Evolutionary conservation across 345 rosid species (phyloP).

Genomic region (Eucalyptus regnans): DNA sequence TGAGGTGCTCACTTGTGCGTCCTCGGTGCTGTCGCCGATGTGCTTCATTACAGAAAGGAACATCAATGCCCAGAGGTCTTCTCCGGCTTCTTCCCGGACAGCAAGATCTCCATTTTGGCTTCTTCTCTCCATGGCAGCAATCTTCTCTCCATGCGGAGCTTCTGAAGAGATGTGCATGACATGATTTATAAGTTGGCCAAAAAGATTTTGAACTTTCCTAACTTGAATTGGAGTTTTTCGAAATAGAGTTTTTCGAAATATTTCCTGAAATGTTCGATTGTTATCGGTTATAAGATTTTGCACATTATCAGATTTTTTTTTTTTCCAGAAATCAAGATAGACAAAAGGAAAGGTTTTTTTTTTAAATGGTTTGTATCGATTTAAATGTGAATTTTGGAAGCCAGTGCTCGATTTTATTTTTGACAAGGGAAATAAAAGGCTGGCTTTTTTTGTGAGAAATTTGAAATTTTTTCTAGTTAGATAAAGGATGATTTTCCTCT

Average conservation of each 20-base stretch:
- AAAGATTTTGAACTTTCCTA: neutral
- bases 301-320: too few relatives aligned
- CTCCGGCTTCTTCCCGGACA: neutral
- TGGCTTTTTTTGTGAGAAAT: neutral
- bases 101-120: neutral
- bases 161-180: neutral
- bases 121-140: neutral
- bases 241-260: neutral
- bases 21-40: rapidly evolving
- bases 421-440: too few relatives aligned
- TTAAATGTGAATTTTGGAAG: neutral
- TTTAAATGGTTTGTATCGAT: too few relatives aligned
- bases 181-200: neutral
- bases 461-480: too few relatives aligned
- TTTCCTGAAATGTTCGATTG: neutral
- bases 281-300: neutral
- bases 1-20: neutral
- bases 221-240: neutral
- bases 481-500: neutral
- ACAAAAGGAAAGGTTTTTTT: neutral
- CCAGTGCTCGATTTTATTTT: neutral
- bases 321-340: neutral
- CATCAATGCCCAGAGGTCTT: neutral
- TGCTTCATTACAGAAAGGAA: neutral
- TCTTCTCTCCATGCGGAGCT: neutral